phyloP scores from a whole-genome alignment of 2,329 filamentous ascomycete genomes.

The Pseudogymnoascus destructans region DNA sequence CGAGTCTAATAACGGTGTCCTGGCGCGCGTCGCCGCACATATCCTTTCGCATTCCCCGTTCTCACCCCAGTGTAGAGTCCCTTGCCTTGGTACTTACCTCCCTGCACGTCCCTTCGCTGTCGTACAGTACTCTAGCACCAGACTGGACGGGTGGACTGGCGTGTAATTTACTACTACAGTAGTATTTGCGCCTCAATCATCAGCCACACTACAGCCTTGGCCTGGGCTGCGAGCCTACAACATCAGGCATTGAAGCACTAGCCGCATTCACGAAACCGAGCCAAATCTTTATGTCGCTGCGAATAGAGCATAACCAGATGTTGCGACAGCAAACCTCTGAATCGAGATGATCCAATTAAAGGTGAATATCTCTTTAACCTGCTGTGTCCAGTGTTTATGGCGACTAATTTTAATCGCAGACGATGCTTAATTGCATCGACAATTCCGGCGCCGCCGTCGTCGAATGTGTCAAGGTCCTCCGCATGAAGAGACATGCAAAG shows the following conservation, averaged over 20 bases:
- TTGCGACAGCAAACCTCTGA: slow-evolving; percentile 1
- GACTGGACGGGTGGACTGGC: background rate
- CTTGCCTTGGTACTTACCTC: slow-evolving; percentile 1
- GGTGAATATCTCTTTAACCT: slow-evolving; percentile 31
- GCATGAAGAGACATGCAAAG: slow-evolving; percentile 75
- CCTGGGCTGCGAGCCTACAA: background rate
- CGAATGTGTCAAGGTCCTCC: slow-evolving; percentile 87
- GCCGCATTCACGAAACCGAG: slow-evolving; percentile 1
- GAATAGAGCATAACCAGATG: background rate
- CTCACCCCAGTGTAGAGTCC: background rate
- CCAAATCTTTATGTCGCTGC: slow-evolving; percentile 1
- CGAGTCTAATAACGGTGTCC: slow-evolving; percentile 3
- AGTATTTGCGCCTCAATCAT: background rate
- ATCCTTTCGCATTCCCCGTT: slow-evolving; percentile 1
- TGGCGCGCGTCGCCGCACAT: slow-evolving; percentile 7
- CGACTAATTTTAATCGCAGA: slow-evolving; percentile 36
- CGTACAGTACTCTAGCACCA: background rate
- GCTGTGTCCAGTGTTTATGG: background rate
- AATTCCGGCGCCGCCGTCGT: slow-evolving; percentile 92
- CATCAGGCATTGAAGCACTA: background rate
- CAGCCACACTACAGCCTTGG: background rate
- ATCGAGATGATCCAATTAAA: slow-evolving; percentile 84
- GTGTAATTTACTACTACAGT: slow-evolving; percentile 2
- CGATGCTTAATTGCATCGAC: slow-evolving; percentile 99
- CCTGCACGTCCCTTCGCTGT: background rate